These are phyloP conservation scores for Mycena sp. DNA, from an alignment of 1,284 basidiomycete genomes.

Conservation along the genomic window DNA sequence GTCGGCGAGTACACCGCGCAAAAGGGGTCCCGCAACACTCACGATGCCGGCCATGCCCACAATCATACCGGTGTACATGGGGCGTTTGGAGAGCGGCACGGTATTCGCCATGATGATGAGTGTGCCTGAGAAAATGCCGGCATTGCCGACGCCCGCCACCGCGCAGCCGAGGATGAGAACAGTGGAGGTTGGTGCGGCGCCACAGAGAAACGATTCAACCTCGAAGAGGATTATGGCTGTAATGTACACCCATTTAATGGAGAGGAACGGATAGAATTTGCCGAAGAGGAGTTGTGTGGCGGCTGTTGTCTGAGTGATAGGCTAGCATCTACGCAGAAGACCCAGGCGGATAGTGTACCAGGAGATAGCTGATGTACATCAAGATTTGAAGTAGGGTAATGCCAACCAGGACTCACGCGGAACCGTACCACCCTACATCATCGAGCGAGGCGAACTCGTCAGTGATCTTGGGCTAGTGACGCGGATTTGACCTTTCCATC, in stretches of 20 bases:
- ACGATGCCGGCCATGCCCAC: conserved; percentile 18
- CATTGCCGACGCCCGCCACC: conserved; percentile 19
- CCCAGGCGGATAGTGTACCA: not conserved
- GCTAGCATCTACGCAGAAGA: not conserved
- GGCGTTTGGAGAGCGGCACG: conserved; percentile 6
- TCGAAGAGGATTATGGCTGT: conserved; percentile 16
- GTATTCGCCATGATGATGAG: conserved; percentile 15
- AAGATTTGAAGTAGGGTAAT: too few species aligned
- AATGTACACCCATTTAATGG: conserved; percentile 24
- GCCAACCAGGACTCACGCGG: conserved; percentile 11
- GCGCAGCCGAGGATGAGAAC: conserved; percentile 18
- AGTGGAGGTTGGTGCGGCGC: conserved; percentile 8
- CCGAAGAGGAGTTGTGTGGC: conserved; percentile 24
- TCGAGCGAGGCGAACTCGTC: conserved; percentile 14
- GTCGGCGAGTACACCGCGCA: conserved; percentile 15
- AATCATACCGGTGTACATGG: conserved; percentile 15
- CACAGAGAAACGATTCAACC: conserved; percentile 18
- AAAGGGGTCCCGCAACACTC: conserved; percentile 15
- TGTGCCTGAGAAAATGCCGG: conserved; percentile 19
- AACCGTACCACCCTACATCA: conserved; percentile 24
- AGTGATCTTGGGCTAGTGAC: conserved; percentile 18
- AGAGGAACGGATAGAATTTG: conserved; percentile 11
- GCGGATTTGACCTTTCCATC: not conserved
- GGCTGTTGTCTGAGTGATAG: conserved; percentile 6
- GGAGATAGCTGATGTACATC: conserved; percentile 1